A percentile compares a stretch with the other conserved stretches of the same genome.
These are phyloP conservation scores for Tetrahymena borealis DNA, from an alignment of 73 alveolate genomes.

Conservation along the genomic window DNA sequence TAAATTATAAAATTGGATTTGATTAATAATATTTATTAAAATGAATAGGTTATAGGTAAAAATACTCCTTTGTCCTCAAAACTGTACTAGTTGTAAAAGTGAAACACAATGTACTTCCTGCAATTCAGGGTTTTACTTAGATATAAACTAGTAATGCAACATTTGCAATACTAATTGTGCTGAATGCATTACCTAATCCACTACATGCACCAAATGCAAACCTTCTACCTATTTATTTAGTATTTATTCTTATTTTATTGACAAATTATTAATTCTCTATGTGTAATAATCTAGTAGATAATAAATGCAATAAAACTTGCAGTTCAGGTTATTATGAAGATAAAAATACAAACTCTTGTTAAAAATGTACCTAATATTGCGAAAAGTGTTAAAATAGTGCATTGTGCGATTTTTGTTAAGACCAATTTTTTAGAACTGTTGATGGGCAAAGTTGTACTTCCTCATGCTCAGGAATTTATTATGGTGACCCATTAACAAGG, in stretches of 20 bases:
- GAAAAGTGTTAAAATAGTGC: neutral
- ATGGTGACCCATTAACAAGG: neutral
- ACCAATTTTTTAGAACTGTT: neutral
- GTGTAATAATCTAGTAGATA: neutral
- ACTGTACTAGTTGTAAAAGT: neutral
- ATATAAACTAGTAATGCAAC: neutral
- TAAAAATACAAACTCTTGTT: neutral
- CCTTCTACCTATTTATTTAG: neutral
- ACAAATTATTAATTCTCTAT: neutral
- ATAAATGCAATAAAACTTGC: neutral
- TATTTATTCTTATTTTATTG: neutral
- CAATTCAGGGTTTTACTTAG: neutral
- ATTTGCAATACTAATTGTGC: neutral
- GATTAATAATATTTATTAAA: neutral
- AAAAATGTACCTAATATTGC: neutral
- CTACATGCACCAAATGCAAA: neutral
- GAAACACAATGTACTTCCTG: neutral
- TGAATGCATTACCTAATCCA: neutral
- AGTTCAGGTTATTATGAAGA: neutral
- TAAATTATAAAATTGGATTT: neutral
- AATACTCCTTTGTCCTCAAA: neutral
- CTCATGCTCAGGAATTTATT: neutral
- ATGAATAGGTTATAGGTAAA: neutral
- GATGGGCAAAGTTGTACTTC: neutral
- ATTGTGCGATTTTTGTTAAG: neutral